Percentiles rank a stretch among this genome's conserved stretches.
Evolutionary conservation across 495 filamentous ascomycete genomes (phyloP).

Genomic region (Aspergillus incahuasiensis): DNA sequence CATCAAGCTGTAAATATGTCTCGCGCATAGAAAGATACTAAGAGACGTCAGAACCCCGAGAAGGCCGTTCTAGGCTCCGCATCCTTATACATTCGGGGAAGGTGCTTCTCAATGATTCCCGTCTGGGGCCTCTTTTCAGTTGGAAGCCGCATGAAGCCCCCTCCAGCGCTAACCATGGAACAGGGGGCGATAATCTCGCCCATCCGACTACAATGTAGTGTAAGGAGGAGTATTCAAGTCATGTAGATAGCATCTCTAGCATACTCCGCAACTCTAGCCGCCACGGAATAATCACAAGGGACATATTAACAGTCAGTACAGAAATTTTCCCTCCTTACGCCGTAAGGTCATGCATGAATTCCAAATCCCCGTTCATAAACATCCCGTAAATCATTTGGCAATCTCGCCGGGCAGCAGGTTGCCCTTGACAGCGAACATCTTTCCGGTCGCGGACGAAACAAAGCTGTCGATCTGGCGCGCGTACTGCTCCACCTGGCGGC

Average conservation of each 20-base stretch:
- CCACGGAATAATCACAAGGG: slow-evolving; percentile 36
- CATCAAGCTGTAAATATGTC: too few relatives aligned
- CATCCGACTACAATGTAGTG: background rate
- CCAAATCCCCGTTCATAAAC: slow-evolving; percentile 31
- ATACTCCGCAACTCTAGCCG: slow-evolving; percentile 29
- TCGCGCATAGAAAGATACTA: too few relatives aligned
- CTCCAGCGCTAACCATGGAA: too few relatives aligned
- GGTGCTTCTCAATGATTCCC: too few relatives aligned
- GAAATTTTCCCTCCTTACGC: slow-evolving; percentile 49
- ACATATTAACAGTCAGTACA: slow-evolving; percentile 46
- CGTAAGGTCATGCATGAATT: slow-evolving; percentile 47
- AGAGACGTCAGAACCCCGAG: too few relatives aligned
- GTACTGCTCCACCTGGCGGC: slow-evolving; percentile 95
- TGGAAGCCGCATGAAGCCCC: too few relatives aligned
- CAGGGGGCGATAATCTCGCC: too few relatives aligned
- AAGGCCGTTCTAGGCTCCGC: too few relatives aligned
- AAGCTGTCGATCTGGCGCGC: slow-evolving; percentile 97
- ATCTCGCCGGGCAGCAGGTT: slow-evolving; percentile 49
- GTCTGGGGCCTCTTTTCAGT: too few relatives aligned
- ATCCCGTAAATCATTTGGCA: slow-evolving; percentile 32
- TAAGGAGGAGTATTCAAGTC: background rate
- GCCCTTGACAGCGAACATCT: slow-evolving; percentile 97
- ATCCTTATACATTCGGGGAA: too few relatives aligned
- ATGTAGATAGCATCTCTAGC: slow-evolving; percentile 11
- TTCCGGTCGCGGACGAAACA: slow-evolving; percentile 79